A percentile compares a stretch with the other conserved stretches of the same genome.
Conservation (phyloP, 179 eudicot species). For the Beta macrorhiza region DNA sequence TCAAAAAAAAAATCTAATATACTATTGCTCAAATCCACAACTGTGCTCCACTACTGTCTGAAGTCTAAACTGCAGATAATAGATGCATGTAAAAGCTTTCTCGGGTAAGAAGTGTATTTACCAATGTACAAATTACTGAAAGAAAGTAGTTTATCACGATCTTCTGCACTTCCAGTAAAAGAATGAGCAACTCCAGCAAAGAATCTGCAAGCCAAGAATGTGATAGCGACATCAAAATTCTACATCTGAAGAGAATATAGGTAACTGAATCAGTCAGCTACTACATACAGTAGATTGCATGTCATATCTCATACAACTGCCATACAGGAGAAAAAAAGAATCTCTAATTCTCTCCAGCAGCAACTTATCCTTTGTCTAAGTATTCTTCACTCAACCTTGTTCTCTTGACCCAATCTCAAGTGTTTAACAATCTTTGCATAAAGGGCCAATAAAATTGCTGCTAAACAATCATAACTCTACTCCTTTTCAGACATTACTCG, state of each 20-base stretch:
- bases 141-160: conserved; percentile 75
- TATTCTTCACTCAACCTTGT: neutral
- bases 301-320: neutral
- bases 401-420: neutral
- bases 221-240: conserved; percentile 11
- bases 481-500: too few relatives aligned
- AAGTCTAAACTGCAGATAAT: neutral
- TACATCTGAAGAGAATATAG: conserved; percentile 4
- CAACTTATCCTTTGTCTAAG: neutral
- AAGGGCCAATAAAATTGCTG: neutral
- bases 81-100: neutral
- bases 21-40: neutral
- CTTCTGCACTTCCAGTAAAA: conserved; percentile 88
- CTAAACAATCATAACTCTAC: neutral
- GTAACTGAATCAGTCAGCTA: neutral
- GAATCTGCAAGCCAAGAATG: conserved; percentile 47
- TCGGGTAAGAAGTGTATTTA: conserved; percentile 20
- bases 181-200: conserved; percentile 88
- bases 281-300: neutral
- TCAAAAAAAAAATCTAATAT: neutral
- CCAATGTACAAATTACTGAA: conserved; percentile 81
- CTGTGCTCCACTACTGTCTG: neutral
- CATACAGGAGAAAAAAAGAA: neutral
- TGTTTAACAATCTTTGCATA: neutral
- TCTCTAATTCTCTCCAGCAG: neutral